phyloP scores from a whole-genome alignment of 2,329 filamentous ascomycete genomes.

The Hypoxylon sp. region DNA sequence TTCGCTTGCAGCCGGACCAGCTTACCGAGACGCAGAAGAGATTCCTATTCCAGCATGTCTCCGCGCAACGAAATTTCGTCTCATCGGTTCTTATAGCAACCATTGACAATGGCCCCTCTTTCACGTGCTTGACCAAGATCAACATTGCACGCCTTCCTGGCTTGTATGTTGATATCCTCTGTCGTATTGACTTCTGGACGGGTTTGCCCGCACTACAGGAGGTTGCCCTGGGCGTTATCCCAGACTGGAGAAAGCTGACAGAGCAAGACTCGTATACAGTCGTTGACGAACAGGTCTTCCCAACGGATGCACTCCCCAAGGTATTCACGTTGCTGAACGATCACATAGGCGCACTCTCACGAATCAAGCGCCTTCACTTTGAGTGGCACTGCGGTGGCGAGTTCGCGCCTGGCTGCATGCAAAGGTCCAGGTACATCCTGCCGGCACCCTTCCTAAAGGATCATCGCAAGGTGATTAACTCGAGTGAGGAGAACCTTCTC shows the following conservation, averaged over 20 bases:
- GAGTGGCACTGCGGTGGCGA: slow-evolving; percentile 79
- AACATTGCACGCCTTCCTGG: slow-evolving; percentile 76
- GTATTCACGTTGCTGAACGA: slow-evolving; percentile 68
- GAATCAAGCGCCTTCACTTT: slow-evolving; percentile 72
- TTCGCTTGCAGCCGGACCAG: slow-evolving; percentile 65
- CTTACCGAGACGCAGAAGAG: slow-evolving; percentile 76
- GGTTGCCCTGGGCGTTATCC: slow-evolving; percentile 72
- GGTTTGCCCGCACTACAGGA: slow-evolving; percentile 67
- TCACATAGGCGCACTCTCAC: slow-evolving; percentile 63
- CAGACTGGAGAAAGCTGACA: slow-evolving; percentile 74
- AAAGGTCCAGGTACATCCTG: slow-evolving; percentile 73
- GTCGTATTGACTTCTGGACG: slow-evolving; percentile 73
- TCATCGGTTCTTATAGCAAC: slow-evolving; percentile 76
- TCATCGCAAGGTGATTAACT: slow-evolving; percentile 41
- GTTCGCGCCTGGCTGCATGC: slow-evolving; percentile 71
- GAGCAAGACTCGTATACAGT: slow-evolving; percentile 67
- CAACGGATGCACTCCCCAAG: slow-evolving; percentile 65
- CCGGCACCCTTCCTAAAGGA: slow-evolving; percentile 69
- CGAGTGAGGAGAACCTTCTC: slow-evolving; percentile 58
- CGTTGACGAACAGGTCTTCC: slow-evolving; percentile 63
- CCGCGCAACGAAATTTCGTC: slow-evolving; percentile 78
- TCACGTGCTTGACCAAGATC: slow-evolving; percentile 69
- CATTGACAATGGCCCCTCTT: slow-evolving; percentile 70
- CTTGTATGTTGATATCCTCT: slow-evolving; percentile 69
- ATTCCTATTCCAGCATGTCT: slow-evolving; percentile 77